Evolutionary conservation across 805 yeast species (phyloP), one percentile per base, ranked within the genome.

Genomic region (Candida wancherniae): DNA sequence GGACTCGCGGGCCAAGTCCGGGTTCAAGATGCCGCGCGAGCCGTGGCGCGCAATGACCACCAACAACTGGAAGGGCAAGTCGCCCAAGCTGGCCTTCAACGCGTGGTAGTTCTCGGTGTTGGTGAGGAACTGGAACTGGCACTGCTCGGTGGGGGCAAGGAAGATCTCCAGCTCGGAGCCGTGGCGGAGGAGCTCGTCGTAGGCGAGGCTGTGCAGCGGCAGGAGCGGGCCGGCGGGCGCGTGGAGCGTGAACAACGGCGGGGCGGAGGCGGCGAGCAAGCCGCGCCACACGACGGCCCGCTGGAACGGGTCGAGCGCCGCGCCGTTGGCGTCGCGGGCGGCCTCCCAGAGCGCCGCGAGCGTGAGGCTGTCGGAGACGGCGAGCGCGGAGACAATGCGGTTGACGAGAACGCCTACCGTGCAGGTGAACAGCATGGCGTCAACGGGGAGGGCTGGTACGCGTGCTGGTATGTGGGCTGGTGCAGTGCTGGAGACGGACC

Each of bases 41-140:
- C 76, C 76, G 18, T 71, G 50, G 36, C 66, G 70, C 0, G 87
- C 83, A 31, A 82, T 77, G 28, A 72, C 77, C 29, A 75, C 58
- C 13, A 82, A 50, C 22, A 82, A 73, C 9, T 83, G 78, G 44
- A 58, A 63, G 7, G 65, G 63, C 21, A 57, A 53, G 8, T 67
- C 72, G 3, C 85, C 86, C 17, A 82, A 49, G 4, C 65, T 55
- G 29, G 69, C 63, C 44, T 72, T 75, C 21, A 69, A 63, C 35
- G 66, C 64, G 19, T 69, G 67, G 19, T 69, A 66, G 9, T 52
- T 48, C 13, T 55, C 60, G 1, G 54, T 44, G 2, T 83, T 84
- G 0, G 84, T 73, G 23, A 82, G 53, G 28, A 63, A 67, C 11
- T 64, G 45, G 67, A 83, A 80, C 44, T 76, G 75, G 22, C 69